phyloP scores from a whole-genome alignment of 306 rosid species.

The Canavalia gladiata region DNA sequence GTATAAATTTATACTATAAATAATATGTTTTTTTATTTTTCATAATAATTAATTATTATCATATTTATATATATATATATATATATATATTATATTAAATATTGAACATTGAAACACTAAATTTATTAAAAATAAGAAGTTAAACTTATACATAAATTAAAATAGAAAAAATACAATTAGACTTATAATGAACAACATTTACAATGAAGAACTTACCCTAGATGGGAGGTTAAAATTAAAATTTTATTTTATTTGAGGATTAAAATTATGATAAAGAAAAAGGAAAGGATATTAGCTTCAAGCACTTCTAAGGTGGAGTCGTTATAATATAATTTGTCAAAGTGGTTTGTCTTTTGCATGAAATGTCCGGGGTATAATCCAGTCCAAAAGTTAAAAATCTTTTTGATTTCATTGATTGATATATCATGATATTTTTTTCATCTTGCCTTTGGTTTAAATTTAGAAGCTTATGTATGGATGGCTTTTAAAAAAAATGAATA shows the following conservation, averaged over 20 bases:
- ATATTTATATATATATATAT: no score
- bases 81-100: no score
- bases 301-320: constrained; percentile 51
- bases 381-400: constrained; percentile 57
- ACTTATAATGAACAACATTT: no score
- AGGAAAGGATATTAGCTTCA: constrained; percentile 19
- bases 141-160: no score
- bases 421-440: constrained; percentile 64
- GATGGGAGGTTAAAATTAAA: constrained; percentile 29
- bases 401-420: constrained; percentile 68
- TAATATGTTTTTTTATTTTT: no score
- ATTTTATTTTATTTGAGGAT: not conserved
- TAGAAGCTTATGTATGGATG: constrained; percentile 43
- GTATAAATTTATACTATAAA: no score
- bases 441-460: constrained; percentile 54
- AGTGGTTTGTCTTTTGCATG: constrained; percentile 55
- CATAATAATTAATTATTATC: no score
- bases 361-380: constrained; percentile 43
- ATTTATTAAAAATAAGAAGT: no score
- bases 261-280: not conserved
- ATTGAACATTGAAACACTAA: no score
- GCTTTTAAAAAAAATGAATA: constrained; percentile 42
- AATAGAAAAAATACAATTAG: no score
- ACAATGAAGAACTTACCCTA: not conserved
- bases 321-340: constrained; percentile 43